Evolutionary conservation across 2,329 filamentous ascomycete species (phyloP).

Genomic region (Microsporum canis): DNA sequence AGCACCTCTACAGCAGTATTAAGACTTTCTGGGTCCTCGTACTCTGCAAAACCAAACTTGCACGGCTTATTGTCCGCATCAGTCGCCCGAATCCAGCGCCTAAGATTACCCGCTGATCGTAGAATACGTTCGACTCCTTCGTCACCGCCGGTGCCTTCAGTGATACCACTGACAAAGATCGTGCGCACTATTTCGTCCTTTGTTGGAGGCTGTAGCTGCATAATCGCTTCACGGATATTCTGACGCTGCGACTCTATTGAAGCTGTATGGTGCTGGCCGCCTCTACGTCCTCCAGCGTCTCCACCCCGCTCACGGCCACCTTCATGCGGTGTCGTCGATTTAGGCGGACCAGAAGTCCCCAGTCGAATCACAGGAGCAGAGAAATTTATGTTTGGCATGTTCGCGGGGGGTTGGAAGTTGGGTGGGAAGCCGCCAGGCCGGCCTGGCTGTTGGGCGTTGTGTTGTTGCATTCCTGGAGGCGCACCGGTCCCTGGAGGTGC

Average conservation of each 20-base stretch:
- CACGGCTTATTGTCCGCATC: slow-evolving; percentile 71
- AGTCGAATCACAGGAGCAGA: slow-evolving; percentile 91
- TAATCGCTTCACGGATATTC: slow-evolving; percentile 55
- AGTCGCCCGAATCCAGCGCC: slow-evolving; percentile 71
- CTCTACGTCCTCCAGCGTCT: slow-evolving; percentile 38
- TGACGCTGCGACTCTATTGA: slow-evolving; percentile 55
- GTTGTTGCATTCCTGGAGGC: slow-evolving; percentile 66
- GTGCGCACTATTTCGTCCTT: slow-evolving; percentile 85
- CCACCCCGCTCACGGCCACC: slow-evolving; percentile 36
- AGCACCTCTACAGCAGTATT: slow-evolving; percentile 75
- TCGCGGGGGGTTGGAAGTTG: slow-evolving; percentile 77
- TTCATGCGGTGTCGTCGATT: slow-evolving; percentile 40
- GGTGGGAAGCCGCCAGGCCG: slow-evolving; percentile 68
- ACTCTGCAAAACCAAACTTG: slow-evolving; percentile 92
- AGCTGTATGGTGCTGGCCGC: slow-evolving; percentile 48
- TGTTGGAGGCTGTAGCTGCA: slow-evolving; percentile 67
- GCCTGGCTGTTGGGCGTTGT: slow-evolving; percentile 61
- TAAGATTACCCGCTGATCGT: slow-evolving; percentile 61
- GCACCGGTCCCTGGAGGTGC: slow-evolving; percentile 66
- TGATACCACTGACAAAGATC: slow-evolving; percentile 79
- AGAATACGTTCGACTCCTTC: slow-evolving; percentile 70
- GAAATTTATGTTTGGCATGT: slow-evolving; percentile 97
- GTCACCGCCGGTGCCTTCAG: slow-evolving; percentile 64
- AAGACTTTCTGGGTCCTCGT: slow-evolving; percentile 80
- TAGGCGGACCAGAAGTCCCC: slow-evolving; percentile 60